These are phyloP conservation scores for Pyrenochaeta sp. DNA, from an alignment of 2,329 filamentous ascomycete genomes.

Conservation along the genomic window DNA sequence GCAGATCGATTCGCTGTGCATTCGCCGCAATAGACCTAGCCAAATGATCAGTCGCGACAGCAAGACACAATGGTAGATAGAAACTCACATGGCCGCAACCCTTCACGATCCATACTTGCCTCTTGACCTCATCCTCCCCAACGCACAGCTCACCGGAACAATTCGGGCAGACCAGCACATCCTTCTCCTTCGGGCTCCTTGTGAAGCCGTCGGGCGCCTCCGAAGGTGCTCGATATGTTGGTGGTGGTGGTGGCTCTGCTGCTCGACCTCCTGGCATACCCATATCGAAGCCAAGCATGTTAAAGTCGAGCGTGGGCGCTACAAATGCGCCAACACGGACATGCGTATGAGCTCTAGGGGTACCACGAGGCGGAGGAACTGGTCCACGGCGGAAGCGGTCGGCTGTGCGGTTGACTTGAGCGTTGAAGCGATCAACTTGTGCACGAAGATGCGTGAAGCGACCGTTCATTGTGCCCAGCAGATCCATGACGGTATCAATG, in stretches of 20 bases:
- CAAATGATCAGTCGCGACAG: constrained; percentile 5
- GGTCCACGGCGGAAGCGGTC: constrained; percentile 21
- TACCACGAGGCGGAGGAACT: constrained; percentile 21
- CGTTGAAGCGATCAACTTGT: constrained; percentile 30
- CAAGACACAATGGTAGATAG: too few relatives aligned
- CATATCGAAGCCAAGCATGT: constrained; percentile 54
- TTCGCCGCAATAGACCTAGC: constrained; percentile 62
- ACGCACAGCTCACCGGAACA: constrained; percentile 86
- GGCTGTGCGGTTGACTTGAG: constrained; percentile 24
- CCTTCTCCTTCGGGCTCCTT: constrained; percentile 74
- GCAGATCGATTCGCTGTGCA: constrained; percentile 55
- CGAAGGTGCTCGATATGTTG: constrained; percentile 70
- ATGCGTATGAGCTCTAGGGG: constrained; percentile 15
- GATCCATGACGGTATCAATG: constrained; percentile 26
- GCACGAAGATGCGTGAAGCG: constrained; percentile 31
- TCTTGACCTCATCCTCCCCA: constrained; percentile 72
- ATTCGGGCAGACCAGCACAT: constrained; percentile 82
- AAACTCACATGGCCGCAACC: constrained; percentile 85
- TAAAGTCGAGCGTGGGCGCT: constrained; percentile 50
- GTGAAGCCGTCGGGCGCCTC: constrained; percentile 80
- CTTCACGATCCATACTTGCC: constrained; percentile 92
- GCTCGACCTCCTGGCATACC: constrained; percentile 37
- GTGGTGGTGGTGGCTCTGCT: constrained; percentile 37
- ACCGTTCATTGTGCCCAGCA: constrained; percentile 26
- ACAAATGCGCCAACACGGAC: constrained; percentile 35